Percentiles rank a stretch among this genome's conserved stretches.
phyloP scores from a whole-genome alignment of 768 basidiomycete species.

The Tricholoma flavovirens region DNA sequence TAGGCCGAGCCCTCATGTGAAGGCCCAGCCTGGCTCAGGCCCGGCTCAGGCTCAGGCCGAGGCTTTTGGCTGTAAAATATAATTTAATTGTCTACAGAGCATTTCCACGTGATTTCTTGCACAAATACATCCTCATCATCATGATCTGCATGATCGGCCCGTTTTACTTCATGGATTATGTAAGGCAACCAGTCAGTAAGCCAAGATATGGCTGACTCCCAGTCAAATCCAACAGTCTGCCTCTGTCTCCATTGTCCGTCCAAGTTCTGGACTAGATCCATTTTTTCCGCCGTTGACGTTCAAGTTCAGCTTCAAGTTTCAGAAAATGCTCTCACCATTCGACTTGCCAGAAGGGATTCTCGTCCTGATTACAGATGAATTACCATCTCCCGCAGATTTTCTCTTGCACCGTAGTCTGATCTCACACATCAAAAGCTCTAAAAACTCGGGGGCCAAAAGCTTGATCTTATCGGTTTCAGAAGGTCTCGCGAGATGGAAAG shows the following conservation, averaged over 20 bases:
- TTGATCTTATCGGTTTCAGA: slow-evolving; percentile 57
- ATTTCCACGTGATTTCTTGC: not conserved
- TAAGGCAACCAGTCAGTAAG: no score
- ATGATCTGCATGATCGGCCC: not conserved
- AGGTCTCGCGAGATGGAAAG: slow-evolving; percentile 53
- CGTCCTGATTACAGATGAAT: slow-evolving; percentile 64
- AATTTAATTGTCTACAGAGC: not conserved
- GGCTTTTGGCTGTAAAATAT: not conserved
- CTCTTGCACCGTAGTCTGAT: slow-evolving; percentile 52
- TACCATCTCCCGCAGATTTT: slow-evolving; percentile 69
- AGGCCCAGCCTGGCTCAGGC: not conserved
- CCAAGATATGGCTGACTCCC: no score
- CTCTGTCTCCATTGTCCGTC: no score
- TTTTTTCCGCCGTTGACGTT: no score
- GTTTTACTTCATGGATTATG: no score
- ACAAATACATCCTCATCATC: no score
- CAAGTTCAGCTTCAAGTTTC: no score
- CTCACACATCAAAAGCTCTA: slow-evolving; percentile 44
- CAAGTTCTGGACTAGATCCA: no score
- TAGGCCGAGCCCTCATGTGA: not conserved
- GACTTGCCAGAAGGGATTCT: slow-evolving; percentile 47
- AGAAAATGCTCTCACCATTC: slow-evolving; percentile 45
- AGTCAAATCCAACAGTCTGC: no score
- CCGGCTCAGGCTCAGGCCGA: not conserved
- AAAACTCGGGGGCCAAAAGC: slow-evolving; percentile 20